Evolutionary conservation across 805 yeast species (phyloP).

Genomic region (Candida boidinii): DNA sequence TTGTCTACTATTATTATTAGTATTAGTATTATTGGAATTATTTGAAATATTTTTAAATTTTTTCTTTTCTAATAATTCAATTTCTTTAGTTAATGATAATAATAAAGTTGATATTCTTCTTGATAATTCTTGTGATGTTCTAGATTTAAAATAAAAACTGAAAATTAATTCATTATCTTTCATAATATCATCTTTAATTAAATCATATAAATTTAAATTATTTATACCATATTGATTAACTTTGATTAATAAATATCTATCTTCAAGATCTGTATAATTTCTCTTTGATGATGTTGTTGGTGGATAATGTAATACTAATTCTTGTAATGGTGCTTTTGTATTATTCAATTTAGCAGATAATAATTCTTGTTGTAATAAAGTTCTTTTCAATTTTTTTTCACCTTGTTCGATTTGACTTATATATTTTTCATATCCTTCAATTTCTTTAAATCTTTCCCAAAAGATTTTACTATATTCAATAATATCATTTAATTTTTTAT

Average conservation of each 20-base stretch:
- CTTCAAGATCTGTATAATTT: conserved; percentile 62
- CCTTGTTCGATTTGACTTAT: conserved; percentile 65
- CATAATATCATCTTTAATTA: conserved; percentile 55
- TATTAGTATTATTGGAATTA: too few relatives aligned
- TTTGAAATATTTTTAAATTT: too few relatives aligned
- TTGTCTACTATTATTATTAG: conserved; percentile 20
- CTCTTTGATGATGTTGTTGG: conserved; percentile 82
- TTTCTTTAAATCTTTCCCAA: conserved; percentile 51
- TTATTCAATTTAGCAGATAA: conserved; percentile 45
- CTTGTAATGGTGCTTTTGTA: conserved; percentile 51
- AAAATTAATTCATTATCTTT: conserved; percentile 54
- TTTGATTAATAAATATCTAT: conserved; percentile 52
- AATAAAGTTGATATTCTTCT: conserved; percentile 63
- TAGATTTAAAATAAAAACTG: conserved; percentile 65
- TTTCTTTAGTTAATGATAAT: conserved; percentile 61
- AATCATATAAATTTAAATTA: conserved; percentile 51
- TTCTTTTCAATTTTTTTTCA: conserved; percentile 54
- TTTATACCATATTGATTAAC: conserved; percentile 60
- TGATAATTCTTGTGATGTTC: conserved; percentile 65
- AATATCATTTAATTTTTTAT: conserved; percentile 53
- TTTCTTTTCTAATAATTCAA: conserved; percentile 57
- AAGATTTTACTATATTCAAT: conserved; percentile 48
- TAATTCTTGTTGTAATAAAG: conserved; percentile 45
- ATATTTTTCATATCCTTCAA: conserved; percentile 68
- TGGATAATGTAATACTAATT: conserved; percentile 61